phyloP scores from a whole-genome alignment of 768 basidiomycete genomes.

The Psilocybe tampanensis region DNA sequence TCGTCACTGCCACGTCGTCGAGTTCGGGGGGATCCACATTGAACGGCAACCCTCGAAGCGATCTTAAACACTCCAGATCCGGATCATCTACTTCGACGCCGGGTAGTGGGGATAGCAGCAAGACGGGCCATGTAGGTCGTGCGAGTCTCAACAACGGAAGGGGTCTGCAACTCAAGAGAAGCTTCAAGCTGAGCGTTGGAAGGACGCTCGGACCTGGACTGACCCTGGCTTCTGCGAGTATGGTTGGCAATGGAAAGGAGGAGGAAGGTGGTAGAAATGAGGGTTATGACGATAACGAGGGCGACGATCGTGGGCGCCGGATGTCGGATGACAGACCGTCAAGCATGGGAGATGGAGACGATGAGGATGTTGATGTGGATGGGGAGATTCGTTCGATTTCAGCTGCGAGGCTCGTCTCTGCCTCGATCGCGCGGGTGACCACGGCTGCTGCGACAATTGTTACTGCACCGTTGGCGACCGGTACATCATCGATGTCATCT shows the following conservation, averaged over 20 bases:
- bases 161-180: conserved; percentile 21
- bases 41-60: not conserved
- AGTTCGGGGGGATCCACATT: not conserved
- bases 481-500: not conserved
- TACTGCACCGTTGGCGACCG: conserved; percentile 1
- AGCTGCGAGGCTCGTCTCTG: conserved; percentile 19
- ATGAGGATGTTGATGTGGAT: conserved; percentile 7
- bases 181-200: conserved; percentile 24
- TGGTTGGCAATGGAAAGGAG: not conserved
- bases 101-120: conserved; percentile 8
- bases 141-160: conserved; percentile 2
- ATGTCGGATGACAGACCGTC: not conserved
- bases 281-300: not conserved
- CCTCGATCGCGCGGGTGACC: conserved; percentile 17
- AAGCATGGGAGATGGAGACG: not conserved
- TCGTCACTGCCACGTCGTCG: not conserved
- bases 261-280: not conserved
- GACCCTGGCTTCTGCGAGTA: conserved; percentile 18
- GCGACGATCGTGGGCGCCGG: not conserved
- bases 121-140: not conserved
- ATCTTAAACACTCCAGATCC: not conserved
- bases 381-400: conserved; percentile 11
- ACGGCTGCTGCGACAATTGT: conserved; percentile 18
- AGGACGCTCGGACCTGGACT: conserved; percentile 22
- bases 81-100: conserved; percentile 4